These are phyloP conservation scores for Candida krabiensis DNA, from an alignment of 805 yeast species.

Conservation along the genomic window DNA sequence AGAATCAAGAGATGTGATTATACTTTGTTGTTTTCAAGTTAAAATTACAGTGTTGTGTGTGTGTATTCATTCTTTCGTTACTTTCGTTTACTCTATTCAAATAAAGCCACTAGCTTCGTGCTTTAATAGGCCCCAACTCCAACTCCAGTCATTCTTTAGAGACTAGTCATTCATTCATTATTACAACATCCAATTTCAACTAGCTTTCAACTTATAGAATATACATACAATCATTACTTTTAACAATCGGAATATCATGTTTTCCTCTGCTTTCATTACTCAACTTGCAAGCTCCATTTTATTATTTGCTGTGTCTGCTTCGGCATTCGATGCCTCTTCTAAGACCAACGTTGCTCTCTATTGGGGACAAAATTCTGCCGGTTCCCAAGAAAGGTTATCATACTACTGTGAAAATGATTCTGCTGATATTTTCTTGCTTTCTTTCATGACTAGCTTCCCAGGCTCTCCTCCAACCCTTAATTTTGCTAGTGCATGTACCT, in stretches of 20 bases:
- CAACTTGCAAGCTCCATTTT: slow-evolving; percentile 14
- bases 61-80: too few species aligned
- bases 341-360: slow-evolving; percentile 70
- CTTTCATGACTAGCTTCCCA: slow-evolving; percentile 71
- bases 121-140: background rate
- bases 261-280: slow-evolving; percentile 1
- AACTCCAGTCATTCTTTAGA: slow-evolving; percentile 5
- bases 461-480: slow-evolving; percentile 45
- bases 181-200: background rate
- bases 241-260: slow-evolving; percentile 6
- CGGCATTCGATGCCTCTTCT: slow-evolving; percentile 36
- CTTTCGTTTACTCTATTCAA: too few species aligned
- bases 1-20: too few species aligned
- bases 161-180: background rate
- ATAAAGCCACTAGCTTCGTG: too few species aligned
- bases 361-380: slow-evolving; percentile 90
- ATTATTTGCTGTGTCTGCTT: slow-evolving; percentile 10
- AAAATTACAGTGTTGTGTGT: too few species aligned
- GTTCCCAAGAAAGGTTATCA: slow-evolving; percentile 46
- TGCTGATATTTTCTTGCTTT: slow-evolving; percentile 69
- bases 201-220: background rate
- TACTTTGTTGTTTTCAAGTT: too few species aligned
- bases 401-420: slow-evolving; percentile 66
- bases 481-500: slow-evolving; percentile 54
- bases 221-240: slow-evolving; percentile 11